Evolutionary conservation across 1,284 basidiomycete genomes (phyloP).

Genomic region (Moesziomyces aphidis): DNA sequence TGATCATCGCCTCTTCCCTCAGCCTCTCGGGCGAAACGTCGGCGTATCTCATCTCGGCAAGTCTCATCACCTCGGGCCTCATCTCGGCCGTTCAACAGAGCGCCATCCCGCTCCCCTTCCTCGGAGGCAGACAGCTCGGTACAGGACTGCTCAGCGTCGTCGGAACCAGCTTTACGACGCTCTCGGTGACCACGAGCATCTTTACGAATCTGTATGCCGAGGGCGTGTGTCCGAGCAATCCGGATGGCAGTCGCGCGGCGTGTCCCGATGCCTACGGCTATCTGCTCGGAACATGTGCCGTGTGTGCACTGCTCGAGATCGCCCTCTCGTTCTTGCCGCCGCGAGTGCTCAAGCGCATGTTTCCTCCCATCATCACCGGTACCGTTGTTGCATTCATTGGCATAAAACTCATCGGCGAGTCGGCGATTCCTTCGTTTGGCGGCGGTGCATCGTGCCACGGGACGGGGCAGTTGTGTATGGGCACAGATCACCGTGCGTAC

Average conservation of each 20-base stretch:
- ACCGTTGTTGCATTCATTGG: conserved; percentile 72
- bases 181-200: conserved; percentile 77
- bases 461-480: conserved; percentile 73
- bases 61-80: conserved; percentile 77
- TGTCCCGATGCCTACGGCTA: conserved; percentile 72
- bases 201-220: conserved; percentile 80
- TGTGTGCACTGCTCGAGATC: conserved; percentile 85
- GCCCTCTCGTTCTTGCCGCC: conserved; percentile 78
- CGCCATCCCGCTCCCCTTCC: conserved; percentile 73
- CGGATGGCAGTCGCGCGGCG: conserved; percentile 75
- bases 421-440: conserved; percentile 82
- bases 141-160: conserved; percentile 84
- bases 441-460: conserved; percentile 76
- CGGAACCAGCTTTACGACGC: conserved; percentile 84
- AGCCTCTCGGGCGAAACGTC: conserved; percentile 70
- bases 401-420: conserved; percentile 78
- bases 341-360: conserved; percentile 75
- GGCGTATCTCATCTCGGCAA: conserved; percentile 84
- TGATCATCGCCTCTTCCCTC: conserved; percentile 72
- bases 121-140: conserved; percentile 75
- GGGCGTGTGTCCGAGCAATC: conserved; percentile 78
- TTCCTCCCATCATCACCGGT: conserved; percentile 83
- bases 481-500: conserved; percentile 72
- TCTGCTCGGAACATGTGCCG: conserved; percentile 76
- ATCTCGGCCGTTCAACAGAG: conserved; percentile 82